Percentiles rank a stretch among this genome's conserved stretches.
phyloP scores from a whole-genome alignment of 495 filamentous ascomycete genomes.

The Talaromyces nanjingensis region DNA sequence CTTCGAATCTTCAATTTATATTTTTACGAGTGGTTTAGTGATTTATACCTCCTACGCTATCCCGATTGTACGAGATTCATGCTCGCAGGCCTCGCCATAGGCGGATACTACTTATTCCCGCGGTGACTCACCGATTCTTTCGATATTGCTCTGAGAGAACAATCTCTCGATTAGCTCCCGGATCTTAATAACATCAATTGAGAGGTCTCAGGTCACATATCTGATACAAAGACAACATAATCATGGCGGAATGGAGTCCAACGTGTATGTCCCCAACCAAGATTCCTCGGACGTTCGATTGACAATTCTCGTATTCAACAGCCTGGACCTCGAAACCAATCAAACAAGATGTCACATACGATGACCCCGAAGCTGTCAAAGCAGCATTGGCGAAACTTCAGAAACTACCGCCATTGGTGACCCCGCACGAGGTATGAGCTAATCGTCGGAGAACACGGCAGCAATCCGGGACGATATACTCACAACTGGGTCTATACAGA shows the following conservation, averaged over 20 bases:
- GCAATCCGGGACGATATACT: neutral
- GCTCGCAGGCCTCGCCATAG: neutral
- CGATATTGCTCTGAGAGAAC: neutral
- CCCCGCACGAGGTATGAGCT: slow-evolving; percentile 58
- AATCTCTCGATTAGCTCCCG: neutral
- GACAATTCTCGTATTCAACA: slow-evolving; percentile 3
- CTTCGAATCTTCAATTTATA: too few species aligned
- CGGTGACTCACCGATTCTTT: neutral
- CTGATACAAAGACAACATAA: neutral
- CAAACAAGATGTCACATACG: slow-evolving; percentile 81
- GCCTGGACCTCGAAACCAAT: slow-evolving; percentile 90
- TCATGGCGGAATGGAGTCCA: slow-evolving; percentile 11
- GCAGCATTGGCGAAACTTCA: slow-evolving; percentile 64
- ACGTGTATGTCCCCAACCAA: slow-evolving; percentile 3
- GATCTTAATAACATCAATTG: neutral
- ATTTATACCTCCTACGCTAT: neutral
- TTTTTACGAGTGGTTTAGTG: too few species aligned
- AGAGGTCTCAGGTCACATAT: neutral
- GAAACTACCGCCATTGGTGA: slow-evolving; percentile 81
- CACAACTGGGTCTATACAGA: slow-evolving; percentile 32
- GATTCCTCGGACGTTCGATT: neutral
- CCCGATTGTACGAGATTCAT: neutral
- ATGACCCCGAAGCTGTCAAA: slow-evolving; percentile 55
- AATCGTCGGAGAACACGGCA: neutral
- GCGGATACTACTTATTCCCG: neutral